phyloP scores from a whole-genome alignment of 2,329 filamentous ascomycete genomes.

The Epicoccum sorghinum region DNA sequence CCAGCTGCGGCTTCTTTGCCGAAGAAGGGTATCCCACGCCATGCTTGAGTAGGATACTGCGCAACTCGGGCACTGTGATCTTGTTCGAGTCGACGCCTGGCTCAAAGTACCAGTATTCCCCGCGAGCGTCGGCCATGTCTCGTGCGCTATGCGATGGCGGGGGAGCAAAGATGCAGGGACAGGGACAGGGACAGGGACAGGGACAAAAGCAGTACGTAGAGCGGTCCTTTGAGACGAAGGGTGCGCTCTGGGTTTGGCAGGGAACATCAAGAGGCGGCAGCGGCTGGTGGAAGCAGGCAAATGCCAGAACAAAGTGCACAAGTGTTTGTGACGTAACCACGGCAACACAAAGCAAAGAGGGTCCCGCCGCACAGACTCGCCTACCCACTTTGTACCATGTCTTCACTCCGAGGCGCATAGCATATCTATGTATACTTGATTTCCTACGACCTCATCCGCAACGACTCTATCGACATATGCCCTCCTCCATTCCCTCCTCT shows the following conservation, averaged over 20 bases:
- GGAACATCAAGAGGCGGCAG: not conserved
- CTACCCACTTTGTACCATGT: not conserved
- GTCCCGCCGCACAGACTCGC: constrained; percentile 6
- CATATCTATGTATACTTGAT: too few species aligned
- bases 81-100: constrained; percentile 82
- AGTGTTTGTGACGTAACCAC: constrained; percentile 16
- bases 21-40: constrained; percentile 83
- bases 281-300: constrained; percentile 11
- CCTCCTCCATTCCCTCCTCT: too few species aligned
- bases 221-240: too few species aligned
- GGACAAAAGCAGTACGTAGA: too few species aligned
- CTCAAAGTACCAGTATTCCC: constrained; percentile 70
- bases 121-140: constrained; percentile 42
- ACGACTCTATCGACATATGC: too few species aligned
- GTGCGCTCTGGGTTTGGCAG: too few species aligned
- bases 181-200: not conserved
- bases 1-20: constrained; percentile 88
- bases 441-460: too few species aligned
- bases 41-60: constrained; percentile 89
- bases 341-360: constrained; percentile 8
- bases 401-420: too few species aligned
- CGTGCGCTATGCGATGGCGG: not conserved
- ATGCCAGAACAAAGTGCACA: constrained; percentile 6
- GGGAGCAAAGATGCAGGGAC: not conserved
- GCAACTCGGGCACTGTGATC: constrained; percentile 85